Evolutionary conservation across 108 stramenopile genomes (phyloP), one percentile per base, ranked within the genome.

Genomic region (Poteriospumella lacustris): DNA sequence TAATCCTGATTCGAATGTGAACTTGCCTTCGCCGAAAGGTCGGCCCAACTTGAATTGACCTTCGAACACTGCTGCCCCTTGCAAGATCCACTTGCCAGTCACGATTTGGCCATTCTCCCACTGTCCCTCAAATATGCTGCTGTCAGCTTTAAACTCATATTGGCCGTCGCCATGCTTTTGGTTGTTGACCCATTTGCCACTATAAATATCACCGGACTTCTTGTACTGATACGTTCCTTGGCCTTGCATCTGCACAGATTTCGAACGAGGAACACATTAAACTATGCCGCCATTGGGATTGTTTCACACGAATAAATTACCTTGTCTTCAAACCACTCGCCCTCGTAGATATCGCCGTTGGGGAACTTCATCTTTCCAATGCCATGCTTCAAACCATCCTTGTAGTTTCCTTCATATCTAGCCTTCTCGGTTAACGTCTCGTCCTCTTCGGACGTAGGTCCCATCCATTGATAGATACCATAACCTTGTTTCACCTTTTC

Each of bases 171-270:
- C 85, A 24, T 39, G 19, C 80, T 85, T 86, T 58, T 82, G 58
- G 56, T 73, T 78, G 39, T 52, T 77, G 24, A 58, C 60, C 84
- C 84, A 86, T 0, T 33, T 43, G 3, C 85, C 85, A 9, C 82
- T 83, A 79, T 83, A 86, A 29, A 85, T 83, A 5, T 86, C 85
- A 2, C 75, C 42, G n/a, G 70, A 3, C 31, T 75, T 83, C 78
- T 78, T 81, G 81, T 85, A 85, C 2, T 73, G 41, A 38, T 85
- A 85, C 3, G 85, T 85, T 31, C 85, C 85, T 39, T 85, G 80
- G 9, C 34, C 78, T 15, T 78, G 47, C 34, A 60, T 39, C 34
- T 5, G 29, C 44, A 72, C 41, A 3, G 47, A 12, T 28, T 58
- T 58, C 34, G 68, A 2, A 1, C n/a, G n/a, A n/a, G n/a, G n/a